phyloP scores from a whole-genome alignment of 1,139 yeast genomes.

The Saccharomyces hybrid region DNA sequence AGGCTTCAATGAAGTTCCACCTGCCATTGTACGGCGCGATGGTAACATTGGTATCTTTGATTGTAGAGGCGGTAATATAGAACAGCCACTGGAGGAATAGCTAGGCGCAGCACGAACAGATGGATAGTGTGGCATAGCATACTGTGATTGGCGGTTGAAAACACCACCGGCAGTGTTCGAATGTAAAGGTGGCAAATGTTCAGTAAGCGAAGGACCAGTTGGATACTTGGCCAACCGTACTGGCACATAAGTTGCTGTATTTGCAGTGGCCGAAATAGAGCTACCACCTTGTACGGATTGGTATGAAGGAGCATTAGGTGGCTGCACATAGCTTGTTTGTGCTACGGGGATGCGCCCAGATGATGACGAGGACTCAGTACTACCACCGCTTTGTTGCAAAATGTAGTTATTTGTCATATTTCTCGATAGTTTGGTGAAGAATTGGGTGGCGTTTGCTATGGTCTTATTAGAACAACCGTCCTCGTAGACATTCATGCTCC shows the following conservation, averaged over 20 bases:
- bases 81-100: background rate
- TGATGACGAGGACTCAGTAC: slow-evolving; percentile 3
- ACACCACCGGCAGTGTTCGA: slow-evolving; percentile 1
- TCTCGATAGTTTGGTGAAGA: slow-evolving; percentile 21
- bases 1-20: background rate
- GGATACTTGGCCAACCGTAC: background rate
- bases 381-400: background rate
- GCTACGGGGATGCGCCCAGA: background rate
- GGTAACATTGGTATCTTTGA: slow-evolving; percentile 5
- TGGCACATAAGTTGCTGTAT: background rate
- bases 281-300: background rate
- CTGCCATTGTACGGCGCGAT: background rate
- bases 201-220: background rate
- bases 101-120: background rate
- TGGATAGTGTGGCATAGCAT: background rate
- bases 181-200: background rate
- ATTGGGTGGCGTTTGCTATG: slow-evolving; percentile 17
- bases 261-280: background rate
- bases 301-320: background rate
- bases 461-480: slow-evolving; percentile 2
- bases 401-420: slow-evolving; percentile 17
- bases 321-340: background rate
- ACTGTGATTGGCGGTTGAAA: slow-evolving; percentile 1
- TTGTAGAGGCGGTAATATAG: slow-evolving; percentile 8
- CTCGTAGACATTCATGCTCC: background rate